Base-by-base conservation (phyloP, 1,284 basidiomycete species). In the Cryptococcus amylolentus region DNA sequence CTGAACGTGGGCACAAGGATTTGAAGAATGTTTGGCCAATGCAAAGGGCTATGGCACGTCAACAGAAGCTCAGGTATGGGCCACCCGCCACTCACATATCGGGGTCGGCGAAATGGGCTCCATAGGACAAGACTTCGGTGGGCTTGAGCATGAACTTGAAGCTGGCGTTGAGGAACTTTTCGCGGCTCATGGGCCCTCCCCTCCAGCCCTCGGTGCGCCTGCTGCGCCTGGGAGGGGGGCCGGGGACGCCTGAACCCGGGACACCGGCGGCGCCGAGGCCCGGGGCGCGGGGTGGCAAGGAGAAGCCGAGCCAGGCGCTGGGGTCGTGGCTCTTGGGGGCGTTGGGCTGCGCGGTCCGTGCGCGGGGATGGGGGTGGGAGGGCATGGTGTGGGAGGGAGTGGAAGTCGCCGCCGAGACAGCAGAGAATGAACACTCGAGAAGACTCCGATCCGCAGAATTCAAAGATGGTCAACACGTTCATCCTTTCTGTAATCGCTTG, bases 21-120 rank as follows among this genome's bases (percentile, higher is more conserved):
- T 76, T 98, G 95, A 8, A 96, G 81, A 64, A 99, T 90, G 77
- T 98, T 91, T n/a, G 88, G 84, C 91, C 91, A 96, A 80, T 93
- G 88, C 75, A 96, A 89, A 78, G 87, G 91, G 67, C 90, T 93
- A 67, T 14, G 26, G 69, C 63, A 42, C 38, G 18, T 40, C 3
- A 57, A 27, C 5, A 4, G 3, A 23, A 13, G 28, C 31, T 4
- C 45, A 7, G 7, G 1, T 16, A 26, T 20, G 27, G 10, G 14
- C 27, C 20, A 26, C 16, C 27, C n/a, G 45, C 27, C 27, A 80
- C 88, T 69, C 71, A 88, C 90, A 94, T 92, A 75, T 95, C 91
- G 37, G 91, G 91, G 77, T 96, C 93, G 49, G 90, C 91, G 72
- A 96, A 92, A 77, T 96, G 91, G 3, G 91, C 91, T 12, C 91